These are phyloP conservation scores for Wickerhamiella spandovensis DNA, from an alignment of 805 yeast species.

Conservation along the genomic window DNA sequence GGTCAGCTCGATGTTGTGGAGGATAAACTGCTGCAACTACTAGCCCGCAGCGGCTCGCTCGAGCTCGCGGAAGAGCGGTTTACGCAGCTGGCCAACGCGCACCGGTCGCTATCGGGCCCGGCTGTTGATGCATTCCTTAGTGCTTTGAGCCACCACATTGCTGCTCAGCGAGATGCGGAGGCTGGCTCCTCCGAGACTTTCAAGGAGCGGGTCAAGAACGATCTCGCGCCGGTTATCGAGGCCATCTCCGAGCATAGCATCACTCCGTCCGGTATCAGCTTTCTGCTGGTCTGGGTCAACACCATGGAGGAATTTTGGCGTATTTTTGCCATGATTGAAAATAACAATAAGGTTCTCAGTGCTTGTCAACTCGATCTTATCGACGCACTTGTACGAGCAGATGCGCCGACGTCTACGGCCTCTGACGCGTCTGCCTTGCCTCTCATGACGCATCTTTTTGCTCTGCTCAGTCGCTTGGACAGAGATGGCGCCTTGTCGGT, in stretches of 20 bases:
- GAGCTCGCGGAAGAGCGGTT: slow-evolving; percentile 13
- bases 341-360: slow-evolving; percentile 12
- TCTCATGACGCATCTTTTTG: slow-evolving; percentile 5
- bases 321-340: slow-evolving; percentile 15
- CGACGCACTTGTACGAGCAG: slow-evolving; percentile 11
- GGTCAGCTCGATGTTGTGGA: slow-evolving; percentile 12
- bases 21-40: slow-evolving; percentile 19
- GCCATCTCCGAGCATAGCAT: slow-evolving; percentile 11
- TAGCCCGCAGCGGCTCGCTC: slow-evolving; percentile 18
- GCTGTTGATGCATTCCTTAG: slow-evolving; percentile 15
- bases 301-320: slow-evolving; percentile 17
- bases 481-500: background rate
- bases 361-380: slow-evolving; percentile 19
- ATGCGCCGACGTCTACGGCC: slow-evolving; percentile 1
- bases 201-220: slow-evolving; percentile 9
- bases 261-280: slow-evolving; percentile 16
- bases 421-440: background rate
- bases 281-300: slow-evolving; percentile 17
- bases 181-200: slow-evolving; percentile 13
- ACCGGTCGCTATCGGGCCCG: slow-evolving; percentile 11
- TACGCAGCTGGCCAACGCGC: slow-evolving; percentile 3
- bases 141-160: slow-evolving; percentile 10
- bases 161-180: slow-evolving; percentile 10
- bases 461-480: slow-evolving; percentile 5
- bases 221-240: slow-evolving; percentile 10